Base-by-base conservation (phyloP, 2,329 filamentous ascomycete species). In the Arthrobotrys iridis region DNA sequence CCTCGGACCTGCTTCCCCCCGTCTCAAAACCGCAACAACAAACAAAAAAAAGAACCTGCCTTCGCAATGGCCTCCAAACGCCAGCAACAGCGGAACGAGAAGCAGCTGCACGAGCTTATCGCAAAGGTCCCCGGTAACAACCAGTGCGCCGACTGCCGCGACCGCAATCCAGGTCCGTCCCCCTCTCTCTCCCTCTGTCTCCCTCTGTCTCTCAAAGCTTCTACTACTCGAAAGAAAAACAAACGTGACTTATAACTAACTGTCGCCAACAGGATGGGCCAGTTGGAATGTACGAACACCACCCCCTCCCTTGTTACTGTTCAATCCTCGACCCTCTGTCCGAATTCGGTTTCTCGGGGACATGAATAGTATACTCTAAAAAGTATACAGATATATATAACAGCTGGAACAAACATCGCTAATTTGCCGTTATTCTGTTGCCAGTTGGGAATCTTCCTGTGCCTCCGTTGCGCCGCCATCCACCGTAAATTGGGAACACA, bases 401-500 rank as follows among this genome's bases (percentile, higher is more conserved):
- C n/a, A n/a, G n/a, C n/a, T n/a, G n/a, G 65, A 28, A 41, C 77
- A 46, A n/a, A n/a, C n/a, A n/a, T n/a, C 41, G 24, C 68, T 73
- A 73, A 73, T 50, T 33, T 13, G 20, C 43, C 43, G 28, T 48
- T 37, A 18, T 10, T 35, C 11, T 72, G 35, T 45, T 20, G 33
- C 8, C 81, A 97, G 92, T 85, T 99, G 83, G 95, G 95, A 74
- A 89, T 98, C 78, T 99, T 99, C 82, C 86, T 99, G 58, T 99
- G 95, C 84, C 96, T 99, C 91, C 92, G 95, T 82, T 99, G 95
- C 85, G 95, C 93, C 63, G 88, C 93, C 64, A 88, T 98, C 80
- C 95, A 99, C 85, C 92, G 95, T 81, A 98, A 98, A 84, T 86
- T 99, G 80, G 95, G 95, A 76, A 98, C 95, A 41, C 95, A 99